Evolutionary conservation across 257 asterid genomes (phyloP), one percentile per base, ranked within the genome.

Genomic region (Petunia secreta): DNA sequence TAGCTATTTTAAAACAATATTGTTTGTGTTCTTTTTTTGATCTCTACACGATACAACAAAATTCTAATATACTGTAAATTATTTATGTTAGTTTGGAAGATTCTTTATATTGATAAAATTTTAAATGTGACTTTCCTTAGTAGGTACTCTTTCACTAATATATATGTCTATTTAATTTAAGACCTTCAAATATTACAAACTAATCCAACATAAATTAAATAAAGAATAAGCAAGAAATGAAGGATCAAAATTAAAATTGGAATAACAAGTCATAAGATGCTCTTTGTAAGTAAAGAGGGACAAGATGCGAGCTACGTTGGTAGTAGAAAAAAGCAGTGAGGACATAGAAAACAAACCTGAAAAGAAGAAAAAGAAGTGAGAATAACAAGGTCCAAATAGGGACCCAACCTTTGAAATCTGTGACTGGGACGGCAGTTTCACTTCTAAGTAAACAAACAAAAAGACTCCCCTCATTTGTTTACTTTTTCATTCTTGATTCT

Each of bases 341-440:
- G 81, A 55, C 78, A 25, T 9, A 3, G 14, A 63, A 43, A 75
- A 14, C 9, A 6, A 68, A 36, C 34, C 7, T 10, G 3, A 64
- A n/a, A 66, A 59, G 9, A n/a, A 62, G 15, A 63, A n/a, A 55
- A 57, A 77, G n/a, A 14, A 10, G 57, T 55, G 75, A 43, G 52
- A 9, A 39, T 59, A 82, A 9, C 16, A 82, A 75, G 84, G 89
- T 84, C 89, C 83, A 84, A 80, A 1, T 78, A 80, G 84, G 92
- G 86, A 63, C 92, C 94, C 89, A 86, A 87, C 6, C 75, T 82
- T 90, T 85, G 95, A 90, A 90, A 89, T 86, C 75, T 83, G 89
- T 53, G 85, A 90, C 87, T 78, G 87, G 82, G 88, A 89, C 91
- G 87, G 90, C 93, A 89, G 91, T 91, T 87, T 84, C 87, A 53